phyloP scores from a whole-genome alignment of 2,329 filamentous ascomycete genomes.

The Colletotrichum sp. region DNA sequence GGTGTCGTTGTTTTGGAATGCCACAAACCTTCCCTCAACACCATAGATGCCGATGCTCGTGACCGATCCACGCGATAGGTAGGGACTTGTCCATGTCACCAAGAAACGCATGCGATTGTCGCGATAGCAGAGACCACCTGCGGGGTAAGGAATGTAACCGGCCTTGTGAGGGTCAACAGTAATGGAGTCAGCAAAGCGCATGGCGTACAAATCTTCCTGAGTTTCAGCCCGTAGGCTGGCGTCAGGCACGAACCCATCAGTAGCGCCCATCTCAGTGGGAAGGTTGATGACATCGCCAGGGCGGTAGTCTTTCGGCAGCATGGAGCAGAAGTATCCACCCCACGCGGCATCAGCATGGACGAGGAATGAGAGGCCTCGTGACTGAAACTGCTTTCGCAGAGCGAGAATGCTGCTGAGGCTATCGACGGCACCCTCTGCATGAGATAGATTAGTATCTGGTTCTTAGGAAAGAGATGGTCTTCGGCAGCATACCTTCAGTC shows the following conservation, averaged over 20 bases:
- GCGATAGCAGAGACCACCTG: slow-evolving; percentile 47
- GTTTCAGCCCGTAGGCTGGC: slow-evolving; percentile 38
- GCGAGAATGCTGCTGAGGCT: slow-evolving; percentile 39
- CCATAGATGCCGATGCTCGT: slow-evolving; percentile 48
- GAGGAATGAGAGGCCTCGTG: slow-evolving; percentile 46
- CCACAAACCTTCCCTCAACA: slow-evolving; percentile 44
- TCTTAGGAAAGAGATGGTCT: rapidly evolving
- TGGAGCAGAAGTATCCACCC: slow-evolving; percentile 54
- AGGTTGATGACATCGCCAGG: slow-evolving; percentile 30
- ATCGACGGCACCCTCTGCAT: slow-evolving; percentile 48
- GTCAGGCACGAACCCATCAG: slow-evolving; percentile 38
- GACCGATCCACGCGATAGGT: slow-evolving; percentile 41
- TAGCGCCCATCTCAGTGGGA: slow-evolving; percentile 29
- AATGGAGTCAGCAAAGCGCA: slow-evolving; percentile 46
- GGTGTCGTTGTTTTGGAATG: neutral
- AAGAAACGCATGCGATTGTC: slow-evolving; percentile 48
- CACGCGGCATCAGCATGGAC: slow-evolving; percentile 54
- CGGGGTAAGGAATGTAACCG: slow-evolving; percentile 52
- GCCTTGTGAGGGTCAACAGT: slow-evolving; percentile 55
- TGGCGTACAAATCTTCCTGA: slow-evolving; percentile 41
- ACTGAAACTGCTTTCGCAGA: slow-evolving; percentile 44
- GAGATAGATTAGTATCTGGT: neutral
- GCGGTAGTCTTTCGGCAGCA: slow-evolving; percentile 39
- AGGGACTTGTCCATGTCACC: slow-evolving; percentile 47
- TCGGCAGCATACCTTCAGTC: slow-evolving; percentile 40